Conservation (phyloP, 805 yeast species). For the Schwanniomyces yamadae region DNA sequence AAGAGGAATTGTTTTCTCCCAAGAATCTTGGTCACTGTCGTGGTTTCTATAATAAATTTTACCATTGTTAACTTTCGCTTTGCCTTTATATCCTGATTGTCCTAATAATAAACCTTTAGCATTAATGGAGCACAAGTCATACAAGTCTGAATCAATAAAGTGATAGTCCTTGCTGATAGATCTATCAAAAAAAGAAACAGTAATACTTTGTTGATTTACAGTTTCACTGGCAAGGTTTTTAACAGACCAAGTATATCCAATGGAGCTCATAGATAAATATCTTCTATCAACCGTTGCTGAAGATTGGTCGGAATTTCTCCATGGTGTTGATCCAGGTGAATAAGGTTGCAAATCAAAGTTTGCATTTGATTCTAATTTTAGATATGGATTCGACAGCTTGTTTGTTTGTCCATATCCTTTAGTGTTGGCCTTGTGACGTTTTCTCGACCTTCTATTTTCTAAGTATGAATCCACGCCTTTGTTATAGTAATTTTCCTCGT, state of each 20-base stretch:
- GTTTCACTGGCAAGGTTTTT: conserved; percentile 25
- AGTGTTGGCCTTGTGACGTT: conserved; percentile 22
- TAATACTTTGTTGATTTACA: conserved; percentile 57
- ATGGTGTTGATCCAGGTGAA: conserved; percentile 86
- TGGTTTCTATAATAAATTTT: conserved; percentile 70
- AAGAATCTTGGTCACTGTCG: conserved; percentile 56
- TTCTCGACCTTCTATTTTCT: conserved; percentile 13
- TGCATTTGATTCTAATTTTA: neutral
- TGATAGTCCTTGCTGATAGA: conserved; percentile 76
- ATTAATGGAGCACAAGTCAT: conserved; percentile 74
- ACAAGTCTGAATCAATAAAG: conserved; percentile 71
- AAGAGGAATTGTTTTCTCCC: conserved; percentile 67
- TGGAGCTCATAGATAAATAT: conserved; percentile 73
- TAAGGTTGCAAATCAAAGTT: conserved; percentile 51
- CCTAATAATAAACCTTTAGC: conserved; percentile 65
- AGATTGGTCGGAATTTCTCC: conserved; percentile 13
- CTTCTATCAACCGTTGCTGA: conserved; percentile 51
- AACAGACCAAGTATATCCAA: conserved; percentile 83
- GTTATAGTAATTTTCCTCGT: conserved; percentile 20
- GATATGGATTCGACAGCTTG: neutral
- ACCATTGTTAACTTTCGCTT: conserved; percentile 28
- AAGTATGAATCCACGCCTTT: conserved; percentile 18
- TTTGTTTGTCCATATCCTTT: conserved; percentile 8
- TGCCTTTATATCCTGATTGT: conserved; percentile 26
- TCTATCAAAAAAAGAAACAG: conserved; percentile 83